Evolutionary conservation across 805 yeast genomes (phyloP).

Genomic region (Sugiyamaella qingdaonensis): DNA sequence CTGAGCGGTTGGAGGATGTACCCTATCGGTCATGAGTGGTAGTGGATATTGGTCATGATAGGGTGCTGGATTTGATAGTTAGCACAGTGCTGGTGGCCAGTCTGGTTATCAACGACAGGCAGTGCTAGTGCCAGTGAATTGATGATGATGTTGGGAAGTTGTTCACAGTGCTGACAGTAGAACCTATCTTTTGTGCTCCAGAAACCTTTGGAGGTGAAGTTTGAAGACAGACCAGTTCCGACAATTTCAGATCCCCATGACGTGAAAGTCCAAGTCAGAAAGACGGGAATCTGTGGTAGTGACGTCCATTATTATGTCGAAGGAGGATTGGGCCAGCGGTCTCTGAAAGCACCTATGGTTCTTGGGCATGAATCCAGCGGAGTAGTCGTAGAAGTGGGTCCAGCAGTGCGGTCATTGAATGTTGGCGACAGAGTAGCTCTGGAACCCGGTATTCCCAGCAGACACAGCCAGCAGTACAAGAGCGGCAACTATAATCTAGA

Average conservation of each 20-base stretch:
- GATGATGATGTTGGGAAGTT: too few species aligned
- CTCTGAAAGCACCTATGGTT: constrained; percentile 74
- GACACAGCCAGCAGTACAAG: constrained; percentile 70
- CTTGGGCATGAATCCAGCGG: constrained; percentile 89
- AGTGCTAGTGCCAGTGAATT: too few species aligned
- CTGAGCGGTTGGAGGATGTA: too few species aligned
- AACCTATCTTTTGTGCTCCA: constrained; percentile 57
- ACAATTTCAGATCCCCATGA: constrained; percentile 55
- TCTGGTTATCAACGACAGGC: too few species aligned
- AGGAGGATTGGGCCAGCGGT: constrained; percentile 74
- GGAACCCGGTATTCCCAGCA: constrained; percentile 85
- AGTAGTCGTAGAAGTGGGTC: constrained; percentile 64
- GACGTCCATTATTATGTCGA: constrained; percentile 79
- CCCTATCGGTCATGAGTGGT: too few species aligned
- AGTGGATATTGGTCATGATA: too few species aligned
- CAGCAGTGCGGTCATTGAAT: constrained; percentile 56
- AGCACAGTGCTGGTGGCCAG: too few species aligned
- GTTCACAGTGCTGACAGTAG: neutral
- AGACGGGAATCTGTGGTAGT: constrained; percentile 86
- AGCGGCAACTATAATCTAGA: constrained; percentile 77
- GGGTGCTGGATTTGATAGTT: too few species aligned
- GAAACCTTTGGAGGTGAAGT: constrained; percentile 56
- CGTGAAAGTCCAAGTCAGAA: constrained; percentile 70
- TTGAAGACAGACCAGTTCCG: constrained; percentile 69
- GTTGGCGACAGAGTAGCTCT: constrained; percentile 85